Evolutionary conservation across 768 basidiomycete species (phyloP), one percentile per base, ranked within the genome.

Genomic region (Lyophyllum atratum): DNA sequence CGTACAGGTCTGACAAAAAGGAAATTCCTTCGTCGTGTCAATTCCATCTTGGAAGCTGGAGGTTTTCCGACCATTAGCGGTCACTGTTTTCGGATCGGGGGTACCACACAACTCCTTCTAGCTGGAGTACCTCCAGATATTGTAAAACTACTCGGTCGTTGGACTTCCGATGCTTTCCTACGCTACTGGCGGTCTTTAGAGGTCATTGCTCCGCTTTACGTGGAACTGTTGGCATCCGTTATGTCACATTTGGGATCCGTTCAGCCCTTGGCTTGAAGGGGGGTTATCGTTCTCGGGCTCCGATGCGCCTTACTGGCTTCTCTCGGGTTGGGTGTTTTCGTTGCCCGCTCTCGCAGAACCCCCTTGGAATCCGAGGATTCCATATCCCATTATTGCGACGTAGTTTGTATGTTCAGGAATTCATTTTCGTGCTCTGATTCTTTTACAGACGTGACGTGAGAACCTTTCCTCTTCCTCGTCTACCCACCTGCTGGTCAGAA

Each of bases 141-240:
- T 0, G 68, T 75, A 12, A 64, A 65, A 4, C 52, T 62, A 0
- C 61, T 68, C 43, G 73, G 71, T 0, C 61, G 67, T 0, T 75
- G 73, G 71, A 59, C 60, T 25, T 69, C 63, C 5, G 29, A 55
- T 44, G 54, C 66, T 5, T 71, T 43, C 42, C 42, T 43, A 9
- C 22, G 42, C 22, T 43, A 43, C 42, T 43, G 42, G 42, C 42
- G 42, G 7, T 43, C 42, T 2, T 21, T 43, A 8, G 42, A 43
- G 28, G 28, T 48, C 4, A 48, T 48, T 29, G 46, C 46, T 17
- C 46, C 46, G 4, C 21, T 48, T 5, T 48, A 48, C 28, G 46
- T 22, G 14, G 46, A 48, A 28, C 3, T 26, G 9, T 19, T 48
- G 7, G 24, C 6, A 25, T 22, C 46, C 28, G 46, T 48, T 28